Percentiles rank a stretch among this genome's conserved stretches.
phyloP scores from a whole-genome alignment of 2,329 filamentous ascomycete genomes.

The Hypoxylon sp. region DNA sequence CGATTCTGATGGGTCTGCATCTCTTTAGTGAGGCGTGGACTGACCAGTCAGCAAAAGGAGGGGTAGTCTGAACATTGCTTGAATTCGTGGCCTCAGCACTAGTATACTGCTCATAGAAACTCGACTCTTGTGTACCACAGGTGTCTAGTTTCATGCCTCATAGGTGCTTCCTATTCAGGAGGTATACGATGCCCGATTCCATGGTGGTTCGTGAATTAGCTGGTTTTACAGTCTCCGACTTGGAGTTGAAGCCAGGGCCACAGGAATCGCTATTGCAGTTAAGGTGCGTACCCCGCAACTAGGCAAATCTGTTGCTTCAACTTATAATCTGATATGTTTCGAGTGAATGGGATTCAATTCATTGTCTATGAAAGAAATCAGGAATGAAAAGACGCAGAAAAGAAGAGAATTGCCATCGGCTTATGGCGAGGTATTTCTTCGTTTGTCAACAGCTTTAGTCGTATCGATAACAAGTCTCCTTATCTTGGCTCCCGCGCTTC shows the following conservation, averaged over 20 bases:
- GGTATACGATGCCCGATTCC: background rate
- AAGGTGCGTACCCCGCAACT: background rate
- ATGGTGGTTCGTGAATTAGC: background rate
- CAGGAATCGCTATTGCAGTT: background rate
- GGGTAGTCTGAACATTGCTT: background rate
- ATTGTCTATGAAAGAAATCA: background rate
- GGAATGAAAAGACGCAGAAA: background rate
- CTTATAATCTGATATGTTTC: background rate
- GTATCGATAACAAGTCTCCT: background rate
- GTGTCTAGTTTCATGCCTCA: background rate
- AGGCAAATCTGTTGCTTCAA: background rate
- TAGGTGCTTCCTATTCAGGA: background rate
- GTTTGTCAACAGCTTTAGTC: background rate
- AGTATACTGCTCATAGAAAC: background rate
- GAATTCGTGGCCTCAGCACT: background rate
- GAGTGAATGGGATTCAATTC: background rate
- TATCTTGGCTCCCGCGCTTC: slow-evolving; percentile 5
- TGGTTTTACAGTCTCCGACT: background rate
- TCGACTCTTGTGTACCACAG: background rate
- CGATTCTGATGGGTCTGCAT: background rate
- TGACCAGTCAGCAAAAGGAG: background rate
- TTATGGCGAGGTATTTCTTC: background rate
- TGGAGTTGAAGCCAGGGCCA: background rate
- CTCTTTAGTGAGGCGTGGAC: background rate
- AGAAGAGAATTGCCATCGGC: background rate